A percentile compares a stretch with the other conserved stretches of the same genome.
These are phyloP conservation scores for Quercus dentata DNA, from an alignment of 306 rosid genomes.

Conservation along the genomic window DNA sequence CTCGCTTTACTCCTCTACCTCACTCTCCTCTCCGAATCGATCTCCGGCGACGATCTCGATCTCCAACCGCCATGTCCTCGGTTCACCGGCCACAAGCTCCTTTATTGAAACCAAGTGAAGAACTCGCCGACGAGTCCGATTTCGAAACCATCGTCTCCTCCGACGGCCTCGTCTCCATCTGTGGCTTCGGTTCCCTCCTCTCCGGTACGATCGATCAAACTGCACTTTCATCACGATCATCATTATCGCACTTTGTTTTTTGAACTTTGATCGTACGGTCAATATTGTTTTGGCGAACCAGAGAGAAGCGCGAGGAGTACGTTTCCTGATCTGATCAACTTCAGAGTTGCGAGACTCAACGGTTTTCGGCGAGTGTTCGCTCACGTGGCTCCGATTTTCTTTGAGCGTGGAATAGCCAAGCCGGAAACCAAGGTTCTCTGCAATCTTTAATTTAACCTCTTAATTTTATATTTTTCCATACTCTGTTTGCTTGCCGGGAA, in stretches of 20 bases:
- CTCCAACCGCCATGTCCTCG: constrained; percentile 24
- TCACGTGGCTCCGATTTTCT: constrained; percentile 83
- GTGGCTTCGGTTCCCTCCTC: constrained; percentile 95
- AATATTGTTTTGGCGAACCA: constrained; percentile 16
- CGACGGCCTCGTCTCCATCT: constrained; percentile 60
- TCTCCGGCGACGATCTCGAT: constrained; percentile 4
- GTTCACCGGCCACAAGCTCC: neutral
- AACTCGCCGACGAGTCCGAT: constrained; percentile 40
- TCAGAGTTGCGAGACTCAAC: constrained; percentile 62
- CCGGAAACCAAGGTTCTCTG: constrained; percentile 78
- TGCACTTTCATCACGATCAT: neutral
- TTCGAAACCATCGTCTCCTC: constrained; percentile 40
- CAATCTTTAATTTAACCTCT: neutral
- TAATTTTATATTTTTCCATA: neutral
- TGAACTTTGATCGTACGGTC: neutral
- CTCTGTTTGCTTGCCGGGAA: neutral
- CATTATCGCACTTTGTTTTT: neutral
- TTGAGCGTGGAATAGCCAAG: constrained; percentile 92
- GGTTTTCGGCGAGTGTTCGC: constrained; percentile 77
- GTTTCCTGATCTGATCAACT: constrained; percentile 74
- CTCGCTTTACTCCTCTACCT: neutral
- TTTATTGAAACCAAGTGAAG: constrained; percentile 18
- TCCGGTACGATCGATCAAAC: constrained; percentile 44
- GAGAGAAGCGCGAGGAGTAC: constrained; percentile 91
- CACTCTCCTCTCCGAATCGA: neutral